A percentile compares a stretch with the other conserved stretches of the same genome.
Evolutionary conservation across 2,329 filamentous ascomycete genomes (phyloP).

Genomic region (Xylaria sp.): DNA sequence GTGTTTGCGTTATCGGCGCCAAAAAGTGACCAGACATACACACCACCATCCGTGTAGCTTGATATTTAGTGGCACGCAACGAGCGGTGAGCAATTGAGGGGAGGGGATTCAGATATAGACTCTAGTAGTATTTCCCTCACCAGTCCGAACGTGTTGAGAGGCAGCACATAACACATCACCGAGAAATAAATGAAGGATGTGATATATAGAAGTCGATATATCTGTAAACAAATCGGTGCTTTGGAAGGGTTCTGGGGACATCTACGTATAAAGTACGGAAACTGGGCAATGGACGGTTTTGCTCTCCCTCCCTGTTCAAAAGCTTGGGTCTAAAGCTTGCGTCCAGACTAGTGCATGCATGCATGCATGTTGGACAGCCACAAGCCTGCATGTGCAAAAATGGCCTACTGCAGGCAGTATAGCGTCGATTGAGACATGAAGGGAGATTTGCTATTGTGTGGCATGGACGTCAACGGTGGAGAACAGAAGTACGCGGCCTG

Average conservation of each 20-base stretch:
- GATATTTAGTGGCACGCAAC: slow-evolving; percentile 28
- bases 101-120: slow-evolving; percentile 1
- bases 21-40: slow-evolving; percentile 21
- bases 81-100: slow-evolving; percentile 41
- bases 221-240: neutral
- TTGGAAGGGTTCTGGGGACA: neutral
- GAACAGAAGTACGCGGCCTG: neutral
- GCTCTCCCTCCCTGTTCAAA: neutral
- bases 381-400: slow-evolving; percentile 22
- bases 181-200: neutral
- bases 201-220: neutral
- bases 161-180: neutral
- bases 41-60: slow-evolving; percentile 9
- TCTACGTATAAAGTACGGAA: neutral
- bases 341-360: slow-evolving; percentile 5
- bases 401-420: slow-evolving; percentile 14
- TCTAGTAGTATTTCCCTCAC: neutral
- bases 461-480: neutral
- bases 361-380: slow-evolving; percentile 28
- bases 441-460: neutral
- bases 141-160: neutral
- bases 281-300: neutral
- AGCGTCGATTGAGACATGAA: slow-evolving; percentile 10
- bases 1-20: slow-evolving; percentile 28
- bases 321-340: slow-evolving; percentile 10